Base-by-base conservation (phyloP, 2,329 filamentous ascomycete genomes). In the Drechslerella coelobrocha region DNA sequence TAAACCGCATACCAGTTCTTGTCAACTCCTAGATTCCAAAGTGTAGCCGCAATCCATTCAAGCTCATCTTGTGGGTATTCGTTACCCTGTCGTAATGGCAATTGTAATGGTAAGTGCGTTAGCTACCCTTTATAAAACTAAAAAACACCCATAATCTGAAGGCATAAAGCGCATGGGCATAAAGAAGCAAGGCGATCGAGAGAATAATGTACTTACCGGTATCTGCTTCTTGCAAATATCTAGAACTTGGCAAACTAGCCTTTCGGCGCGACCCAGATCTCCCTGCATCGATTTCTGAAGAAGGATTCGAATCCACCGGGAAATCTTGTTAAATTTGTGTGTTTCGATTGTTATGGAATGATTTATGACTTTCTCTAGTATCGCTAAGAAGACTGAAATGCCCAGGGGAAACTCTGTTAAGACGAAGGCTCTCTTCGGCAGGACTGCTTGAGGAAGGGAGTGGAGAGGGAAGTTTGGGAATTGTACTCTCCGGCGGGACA, bases 21-120 rank as follows among this genome's bases (percentile, higher is more conserved):
- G 52, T 76, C 75, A 43, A 76, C 68, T 19, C 73, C 74, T 21
- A 72, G 65, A 62, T 76, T 76, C 75, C 75, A 76, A 27, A 72
- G 39, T 14, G 73, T 74, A n/a, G 74, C 75, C 60, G 86, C 85
- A n/a, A 94, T 83, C 88, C 89, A 94, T 75, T 91, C 87, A 0
- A 92, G 79, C 76, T 94, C 90, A 2, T 84, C 82, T 0, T 80
- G 75, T 0, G 90, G 89, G 76, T 90, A 90, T 0, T 79, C 77
- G 0, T 76, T 51, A 43, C 48, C 29, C 60, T 37, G 9, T 6
- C 29, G 29, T 47, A 37, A 9, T 43, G 37, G 24, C 63, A 77
- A 21, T 80, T 74, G n/a, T 76, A 78, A 24, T 23, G 17, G 34
- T 59, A 8, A 29, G 23, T n/a, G 23, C 5, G 29, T 31, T 53